A percentile compares a stretch with the other conserved stretches of the same genome.
These are phyloP conservation scores for Suillus bovinus DNA, from an alignment of 768 basidiomycete genomes.

Conservation along the genomic window DNA sequence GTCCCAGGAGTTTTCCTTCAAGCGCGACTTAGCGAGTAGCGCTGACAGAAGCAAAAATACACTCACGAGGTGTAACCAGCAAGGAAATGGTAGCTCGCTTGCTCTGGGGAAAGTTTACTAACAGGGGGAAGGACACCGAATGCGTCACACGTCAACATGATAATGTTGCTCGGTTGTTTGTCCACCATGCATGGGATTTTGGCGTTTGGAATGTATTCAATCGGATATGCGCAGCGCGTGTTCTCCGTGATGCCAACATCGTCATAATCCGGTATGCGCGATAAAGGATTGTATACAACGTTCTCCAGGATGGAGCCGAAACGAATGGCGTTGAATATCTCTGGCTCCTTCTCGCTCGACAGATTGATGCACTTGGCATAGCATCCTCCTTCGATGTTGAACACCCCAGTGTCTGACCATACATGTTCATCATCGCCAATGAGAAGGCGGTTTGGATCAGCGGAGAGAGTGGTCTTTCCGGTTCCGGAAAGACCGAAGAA, in stretches of 20 bases:
- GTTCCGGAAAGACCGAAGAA: constrained; percentile 99
- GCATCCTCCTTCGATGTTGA: constrained; percentile 99
- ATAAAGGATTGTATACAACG: constrained; percentile 89
- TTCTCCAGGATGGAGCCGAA: constrained; percentile 99
- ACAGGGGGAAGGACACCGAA: constrained; percentile 98
- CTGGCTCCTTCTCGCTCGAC: constrained; percentile 95
- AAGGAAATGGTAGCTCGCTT: constrained; percentile 97
- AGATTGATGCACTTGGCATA: constrained; percentile 99
- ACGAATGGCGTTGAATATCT: constrained; percentile 93
- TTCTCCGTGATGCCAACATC: constrained; percentile 98
- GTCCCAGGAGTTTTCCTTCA: constrained; percentile 95
- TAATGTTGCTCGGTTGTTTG: constrained; percentile 89
- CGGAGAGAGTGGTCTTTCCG: constrained; percentile 97
- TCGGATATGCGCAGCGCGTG: constrained; percentile 98
- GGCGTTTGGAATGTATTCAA: constrained; percentile 95
- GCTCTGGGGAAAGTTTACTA: constrained; percentile 86
- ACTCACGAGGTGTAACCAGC: constrained; percentile 93
- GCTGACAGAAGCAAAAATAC: background rate
- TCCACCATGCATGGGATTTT: constrained; percentile 89
- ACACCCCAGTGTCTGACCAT: constrained; percentile 98
- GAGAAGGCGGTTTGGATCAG: constrained; percentile 89
- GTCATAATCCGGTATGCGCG: constrained; percentile 90
- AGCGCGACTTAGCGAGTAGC: constrained; percentile 18
- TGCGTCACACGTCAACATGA: constrained; percentile 97
- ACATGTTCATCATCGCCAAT: constrained; percentile 99